Evolutionary conservation across 805 yeast genomes (phyloP).

Genomic region (Pichia californica): DNA sequence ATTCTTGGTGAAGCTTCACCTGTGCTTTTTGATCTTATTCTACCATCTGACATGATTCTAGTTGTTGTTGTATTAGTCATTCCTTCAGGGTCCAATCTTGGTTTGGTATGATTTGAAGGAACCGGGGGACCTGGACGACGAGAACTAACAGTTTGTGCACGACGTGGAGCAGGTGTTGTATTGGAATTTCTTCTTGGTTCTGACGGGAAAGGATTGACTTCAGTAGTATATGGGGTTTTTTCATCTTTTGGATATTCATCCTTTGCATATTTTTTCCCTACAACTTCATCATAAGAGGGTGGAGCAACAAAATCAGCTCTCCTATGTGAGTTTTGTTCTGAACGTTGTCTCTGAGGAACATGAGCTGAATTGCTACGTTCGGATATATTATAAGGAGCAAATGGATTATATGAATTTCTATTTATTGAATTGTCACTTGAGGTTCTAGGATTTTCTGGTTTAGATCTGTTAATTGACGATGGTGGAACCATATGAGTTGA

Average conservation of each 20-base stretch:
- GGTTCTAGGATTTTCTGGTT: conserved; percentile 16
- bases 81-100: conserved; percentile 11
- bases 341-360: neutral
- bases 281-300: conserved; percentile 67
- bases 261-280: conserved; percentile 39
- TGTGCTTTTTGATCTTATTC: conserved; percentile 28
- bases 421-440: conserved; percentile 10
- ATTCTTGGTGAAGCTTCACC: conserved; percentile 17
- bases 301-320: conserved; percentile 41
- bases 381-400: conserved; percentile 4
- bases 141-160: conserved; percentile 11
- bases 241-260: conserved; percentile 39
- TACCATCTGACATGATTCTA: conserved; percentile 25
- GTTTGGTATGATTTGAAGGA: conserved; percentile 6
- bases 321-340: neutral
- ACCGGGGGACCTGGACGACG: conserved; percentile 15
- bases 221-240: conserved; percentile 3
- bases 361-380: conserved; percentile 8
- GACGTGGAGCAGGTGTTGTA: conserved; percentile 7
- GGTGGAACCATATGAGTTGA: conserved; percentile 5
- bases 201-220: conserved; percentile 21
- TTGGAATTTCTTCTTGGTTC: neutral
- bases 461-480: neutral
- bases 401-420: conserved; percentile 12
- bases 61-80: conserved; percentile 22